Base-by-base conservation (phyloP, 306 rosid genomes). In the Rosa rugosa region DNA sequence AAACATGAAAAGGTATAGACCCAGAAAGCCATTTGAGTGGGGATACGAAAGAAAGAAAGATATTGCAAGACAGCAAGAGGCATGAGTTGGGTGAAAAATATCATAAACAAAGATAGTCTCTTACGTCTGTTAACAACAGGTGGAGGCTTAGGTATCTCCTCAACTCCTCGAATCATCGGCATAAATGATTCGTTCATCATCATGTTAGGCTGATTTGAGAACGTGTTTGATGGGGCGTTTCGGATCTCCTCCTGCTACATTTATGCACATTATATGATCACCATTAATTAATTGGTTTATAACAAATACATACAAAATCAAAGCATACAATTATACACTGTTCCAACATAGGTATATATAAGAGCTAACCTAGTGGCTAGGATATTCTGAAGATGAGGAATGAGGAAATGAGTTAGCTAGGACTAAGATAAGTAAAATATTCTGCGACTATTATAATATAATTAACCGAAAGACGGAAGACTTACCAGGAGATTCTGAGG, bases 171-270 rank as follows among this genome's bases (percentile, higher is more conserved):
- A 79, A 88, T 76, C 18, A 88, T 76, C 12, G 84, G 87, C 86
- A 87, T 83, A 5, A 80, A 36, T 38, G 84, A 85, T 73, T 91
- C 89, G 51, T 77, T 76, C 57, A 81, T 77, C 69, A 64, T 87
- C 62, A 82, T 91, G 80, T 71, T 85, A 9, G 92, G 93, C 84
- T 89, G 97, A 83, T 83, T 89, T 59, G 83, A 83, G 83, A 86
- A 47, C 82, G 86, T 82, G 64, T 88, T 91, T 78, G 92, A 47
- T 45, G 93, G 92, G 51, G 85, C 79, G 83, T 87, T 88, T 75
- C 97, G 83, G 77, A 95, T 91, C 83, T 93, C 99, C 86, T 92
- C 97, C 99, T 95, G 86, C 72, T 44, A 23, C 17, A 75, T 45
- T 18, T 41, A 31, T 40, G 51, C 42, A 66, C 17, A 25, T 78